Evolutionary conservation across 192 early-diverging fungal species (phyloP), one percentile per base, ranked within the genome.

Genomic region (Gigaspora rosea): DNA sequence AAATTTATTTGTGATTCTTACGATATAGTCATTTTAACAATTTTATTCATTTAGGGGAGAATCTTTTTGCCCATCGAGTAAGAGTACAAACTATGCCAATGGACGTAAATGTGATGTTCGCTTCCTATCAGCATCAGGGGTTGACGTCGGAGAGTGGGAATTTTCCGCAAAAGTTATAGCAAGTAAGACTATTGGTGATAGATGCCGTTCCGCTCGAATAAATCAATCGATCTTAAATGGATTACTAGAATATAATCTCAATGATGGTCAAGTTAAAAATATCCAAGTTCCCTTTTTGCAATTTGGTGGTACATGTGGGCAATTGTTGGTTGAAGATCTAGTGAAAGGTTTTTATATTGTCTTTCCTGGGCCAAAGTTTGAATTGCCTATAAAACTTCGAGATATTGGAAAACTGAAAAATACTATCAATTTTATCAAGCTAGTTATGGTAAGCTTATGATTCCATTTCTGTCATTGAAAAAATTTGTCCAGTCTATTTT

Each of bases 141-240:
- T 78, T 18, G 68, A 78, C 32, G 8, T 71, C 0, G 70, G 59
- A 73, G 71, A 78, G 56, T 78, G 70, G 71, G 78, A 78, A 22
- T 78, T 78, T 73, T 50, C 61, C 1, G 35, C 57, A 64, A 63
- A 61, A 9, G 35, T 16, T 33, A 73, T 27, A 65, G 12, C 70
- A 35, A 16, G 41, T n/a, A 76, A 76, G 22, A 1, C 49, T 0
- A 76, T 76, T 76, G 50, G 50, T 35, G 58, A 74, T 32, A 4
- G 41, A 22, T 74, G 58, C 15, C 58, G 18, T 48, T 76, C 22
- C 1, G 47, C 50, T 65, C 41, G 46, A 46, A 63, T 73, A 51
- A 78, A 73, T 65, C 61, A 78, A 49, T 73, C 71, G n/a, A 78
- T 78, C 8, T 73, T 78, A 46, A 79, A 79, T 58, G 41, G 52